Evolutionary conservation across 352 stramenopile species (phyloP).

Genomic region (Pythium oligandrum): DNA sequence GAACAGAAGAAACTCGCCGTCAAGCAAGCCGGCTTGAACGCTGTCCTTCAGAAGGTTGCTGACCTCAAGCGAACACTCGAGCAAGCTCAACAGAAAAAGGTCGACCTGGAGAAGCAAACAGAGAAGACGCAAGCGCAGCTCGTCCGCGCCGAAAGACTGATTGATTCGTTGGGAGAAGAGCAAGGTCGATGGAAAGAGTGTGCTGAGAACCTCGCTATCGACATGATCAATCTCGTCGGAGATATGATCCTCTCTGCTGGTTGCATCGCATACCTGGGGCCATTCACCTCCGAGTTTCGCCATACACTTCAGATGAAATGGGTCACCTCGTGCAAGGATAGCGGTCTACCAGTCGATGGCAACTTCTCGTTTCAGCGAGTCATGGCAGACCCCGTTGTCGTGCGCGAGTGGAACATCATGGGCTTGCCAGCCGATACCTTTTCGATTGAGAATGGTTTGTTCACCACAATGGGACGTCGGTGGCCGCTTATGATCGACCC

Average conservation of each 20-base stretch:
- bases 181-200: slow-evolving; percentile 89
- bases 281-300: slow-evolving; percentile 86
- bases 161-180: slow-evolving; percentile 88
- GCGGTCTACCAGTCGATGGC: slow-evolving; percentile 77
- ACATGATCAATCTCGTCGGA: slow-evolving; percentile 90
- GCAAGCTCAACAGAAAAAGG: slow-evolving; percentile 89
- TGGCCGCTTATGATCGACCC: slow-evolving; percentile 95
- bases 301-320: slow-evolving; percentile 82
- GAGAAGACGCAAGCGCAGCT: slow-evolving; percentile 86
- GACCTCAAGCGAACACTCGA: slow-evolving; percentile 86
- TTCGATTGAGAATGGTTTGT: slow-evolving; percentile 92
- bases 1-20: slow-evolving; percentile 85
- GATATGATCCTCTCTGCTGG: slow-evolving; percentile 91
- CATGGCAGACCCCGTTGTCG: slow-evolving; percentile 77
- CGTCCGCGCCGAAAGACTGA: slow-evolving; percentile 84
- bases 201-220: slow-evolving; percentile 57
- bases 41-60: slow-evolving; percentile 80
- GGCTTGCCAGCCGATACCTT: slow-evolving; percentile 90
- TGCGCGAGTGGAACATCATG: slow-evolving; percentile 92
- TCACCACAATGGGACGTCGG: slow-evolving; percentile 85
- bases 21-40: slow-evolving; percentile 84
- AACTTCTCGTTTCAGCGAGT: slow-evolving; percentile 84
- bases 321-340: slow-evolving; percentile 76
- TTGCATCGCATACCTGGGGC: slow-evolving; percentile 91
- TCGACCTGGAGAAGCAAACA: slow-evolving; percentile 88